phyloP scores from a whole-genome alignment of 768 basidiomycete species.

The Russula olivacea region DNA sequence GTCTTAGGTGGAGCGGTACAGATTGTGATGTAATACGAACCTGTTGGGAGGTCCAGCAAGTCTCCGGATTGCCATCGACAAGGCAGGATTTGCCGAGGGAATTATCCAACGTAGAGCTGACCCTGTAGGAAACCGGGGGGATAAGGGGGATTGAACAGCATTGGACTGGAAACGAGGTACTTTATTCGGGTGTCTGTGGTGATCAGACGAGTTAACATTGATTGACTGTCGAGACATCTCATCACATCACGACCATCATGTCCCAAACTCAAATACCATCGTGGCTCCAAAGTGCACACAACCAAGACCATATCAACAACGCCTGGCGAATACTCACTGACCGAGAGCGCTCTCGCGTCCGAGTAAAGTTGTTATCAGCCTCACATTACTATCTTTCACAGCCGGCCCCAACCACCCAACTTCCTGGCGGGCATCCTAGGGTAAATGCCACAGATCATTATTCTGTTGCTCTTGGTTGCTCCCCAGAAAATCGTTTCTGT shows the following conservation, averaged over 20 bases:
- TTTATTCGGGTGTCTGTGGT: slow-evolving; percentile 25
- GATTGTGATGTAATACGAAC: background rate
- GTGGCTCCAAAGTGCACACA: slow-evolving; percentile 31
- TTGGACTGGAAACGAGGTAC: slow-evolving; percentile 1
- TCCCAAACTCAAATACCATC: slow-evolving; percentile 15
- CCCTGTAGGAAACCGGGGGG: slow-evolving; percentile 18
- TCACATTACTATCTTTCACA: slow-evolving; percentile 23
- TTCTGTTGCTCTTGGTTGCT: slow-evolving; percentile 46
- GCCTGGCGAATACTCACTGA: slow-evolving; percentile 36
- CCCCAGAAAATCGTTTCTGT: slow-evolving; percentile 38
- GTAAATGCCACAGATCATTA: slow-evolving; percentile 42
- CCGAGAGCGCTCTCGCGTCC: slow-evolving; percentile 36
- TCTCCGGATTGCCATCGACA: slow-evolving; percentile 30
- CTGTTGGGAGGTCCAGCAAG: slow-evolving; percentile 25
- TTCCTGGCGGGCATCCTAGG: slow-evolving; percentile 25
- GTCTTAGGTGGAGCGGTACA: background rate
- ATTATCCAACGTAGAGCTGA: slow-evolving; percentile 32
- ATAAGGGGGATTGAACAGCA: background rate
- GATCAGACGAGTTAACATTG: slow-evolving; percentile 19
- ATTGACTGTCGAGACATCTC: background rate
- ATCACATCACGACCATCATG: slow-evolving; percentile 8
- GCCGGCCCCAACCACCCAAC: slow-evolving; percentile 17
- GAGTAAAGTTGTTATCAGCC: slow-evolving; percentile 30
- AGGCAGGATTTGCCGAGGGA: slow-evolving; percentile 29
- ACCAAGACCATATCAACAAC: slow-evolving; percentile 27